Percentiles rank a stretch among this genome's conserved stretches.
These are phyloP conservation scores for Bruguiera hainesii DNA, from an alignment of 441 rosid species.

Conservation along the genomic window DNA sequence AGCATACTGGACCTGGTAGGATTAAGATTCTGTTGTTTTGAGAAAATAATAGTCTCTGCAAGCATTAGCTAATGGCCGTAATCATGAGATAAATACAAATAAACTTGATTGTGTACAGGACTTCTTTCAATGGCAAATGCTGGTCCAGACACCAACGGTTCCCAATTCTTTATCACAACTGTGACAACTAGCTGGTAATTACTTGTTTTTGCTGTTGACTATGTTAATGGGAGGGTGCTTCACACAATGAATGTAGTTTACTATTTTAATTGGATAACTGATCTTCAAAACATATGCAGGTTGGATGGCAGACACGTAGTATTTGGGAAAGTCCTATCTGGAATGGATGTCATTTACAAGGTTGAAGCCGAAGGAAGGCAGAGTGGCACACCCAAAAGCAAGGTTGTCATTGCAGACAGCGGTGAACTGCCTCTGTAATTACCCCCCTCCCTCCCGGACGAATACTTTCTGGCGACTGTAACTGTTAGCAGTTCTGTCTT, in stretches of 20 bases:
- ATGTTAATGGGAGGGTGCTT: too few species aligned
- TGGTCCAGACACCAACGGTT: slow-evolving; percentile 82
- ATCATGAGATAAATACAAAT: neutral
- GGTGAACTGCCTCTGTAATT: slow-evolving; percentile 73
- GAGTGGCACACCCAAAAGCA: slow-evolving; percentile 72
- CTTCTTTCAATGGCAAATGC: slow-evolving; percentile 87
- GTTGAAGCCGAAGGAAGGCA: slow-evolving; percentile 84
- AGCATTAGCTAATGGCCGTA: neutral
- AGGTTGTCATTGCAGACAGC: slow-evolving; percentile 70
- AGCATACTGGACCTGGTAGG: slow-evolving; percentile 82
- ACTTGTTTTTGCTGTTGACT: neutral
- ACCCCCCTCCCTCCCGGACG: neutral
- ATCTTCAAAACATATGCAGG: slow-evolving; percentile 35
- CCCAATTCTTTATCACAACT: slow-evolving; percentile 85
- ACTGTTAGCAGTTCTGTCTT: too few species aligned
- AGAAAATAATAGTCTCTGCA: neutral
- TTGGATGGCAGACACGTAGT: slow-evolving; percentile 88
- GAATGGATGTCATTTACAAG: slow-evolving; percentile 93
- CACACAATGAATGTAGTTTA: too few species aligned
- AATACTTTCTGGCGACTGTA: too few species aligned
- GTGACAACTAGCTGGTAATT: slow-evolving; percentile 81
- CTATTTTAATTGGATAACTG: too few species aligned
- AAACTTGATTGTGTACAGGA: slow-evolving; percentile 32
- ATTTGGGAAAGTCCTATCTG: slow-evolving; percentile 78
- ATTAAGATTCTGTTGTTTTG: neutral